Base-by-base conservation (phyloP, 345 rosid genomes). In the Ceriops zippeliana region DNA sequence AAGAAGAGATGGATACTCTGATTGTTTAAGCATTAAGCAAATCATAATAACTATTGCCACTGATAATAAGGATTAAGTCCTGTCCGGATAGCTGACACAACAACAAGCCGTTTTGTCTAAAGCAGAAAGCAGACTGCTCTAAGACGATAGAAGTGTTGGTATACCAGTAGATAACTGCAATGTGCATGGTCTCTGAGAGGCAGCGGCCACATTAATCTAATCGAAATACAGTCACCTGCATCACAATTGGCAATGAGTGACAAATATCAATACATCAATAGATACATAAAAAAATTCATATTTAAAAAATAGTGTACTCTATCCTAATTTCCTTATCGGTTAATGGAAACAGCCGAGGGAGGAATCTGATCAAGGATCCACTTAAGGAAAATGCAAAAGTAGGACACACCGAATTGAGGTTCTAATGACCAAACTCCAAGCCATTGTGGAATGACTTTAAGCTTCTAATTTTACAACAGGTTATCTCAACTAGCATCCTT, bases 291-390 rank as follows among this genome's bases (percentile, higher is more conserved):
- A 46, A 69, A 26, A 21, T 30, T 30, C 17, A n/a, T 47, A 37
- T 9, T 1, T 47, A 61, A 34, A 34, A 68, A 16, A 10, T 19
- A 15, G n/a, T 38, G 38, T 28, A 49, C 63, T 64, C 72, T 56
- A 71, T 61, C 83, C 78, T 74, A 76, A 76, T 78, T 83, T 73
- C 76, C 80, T 83, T 71, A 73, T 71, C 73, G 22, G 2, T 5
- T 26, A 6, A 20, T 42, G 46, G 13, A 57, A 46, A 70, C 69
- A 46, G 64, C 58, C 56, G 13, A 61, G 65, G 58, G 70, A 78
- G 77, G 77, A 59, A 56, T 70, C 66, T 67, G 76, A 68, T 80
- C 58, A 59, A 46, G 68, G 9, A 54, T 22, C 82, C 80, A 83
- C 86, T 75, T 20, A 60, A 21, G 22, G 62, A 0, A 56, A 20